phyloP scores from a whole-genome alignment of 257 asterid species.

The Nicotiana obtusifolia region DNA sequence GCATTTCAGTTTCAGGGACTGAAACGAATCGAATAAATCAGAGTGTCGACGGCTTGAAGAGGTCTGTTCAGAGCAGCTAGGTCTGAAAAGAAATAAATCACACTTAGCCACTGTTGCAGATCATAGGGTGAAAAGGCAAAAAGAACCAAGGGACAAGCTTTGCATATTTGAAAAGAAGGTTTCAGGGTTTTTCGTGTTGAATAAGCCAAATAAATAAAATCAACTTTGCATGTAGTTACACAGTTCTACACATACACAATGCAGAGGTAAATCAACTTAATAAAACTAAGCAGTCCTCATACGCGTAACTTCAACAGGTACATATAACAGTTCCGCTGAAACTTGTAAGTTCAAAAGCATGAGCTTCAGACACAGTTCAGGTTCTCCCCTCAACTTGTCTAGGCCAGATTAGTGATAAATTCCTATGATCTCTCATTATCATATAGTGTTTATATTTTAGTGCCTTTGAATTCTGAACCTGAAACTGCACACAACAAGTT shows the following conservation, averaged over 20 bases:
- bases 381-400: background rate
- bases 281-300: background rate
- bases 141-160: background rate
- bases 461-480: background rate
- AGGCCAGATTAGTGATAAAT: background rate
- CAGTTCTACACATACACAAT: background rate
- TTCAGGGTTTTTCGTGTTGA: background rate
- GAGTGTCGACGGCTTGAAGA: conserved; percentile 47
- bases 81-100: conserved; percentile 42
- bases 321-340: background rate
- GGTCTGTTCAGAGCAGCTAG: conserved; percentile 45
- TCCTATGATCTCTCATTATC: background rate
- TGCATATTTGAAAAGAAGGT: background rate
- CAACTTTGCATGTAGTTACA: background rate
- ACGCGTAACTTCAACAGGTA: background rate
- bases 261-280: background rate
- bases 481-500: background rate
- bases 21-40: conserved; percentile 68
- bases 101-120: background rate
- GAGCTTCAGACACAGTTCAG: background rate
- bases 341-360: background rate
- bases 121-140: background rate
- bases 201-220: background rate
- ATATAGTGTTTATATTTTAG: background rate
- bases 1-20: conserved; percentile 57